Percentiles rank a stretch among this genome's conserved stretches.
These are phyloP conservation scores for Penicillium sp. DNA, from an alignment of 2,329 filamentous ascomycete species.

Conservation along the genomic window DNA sequence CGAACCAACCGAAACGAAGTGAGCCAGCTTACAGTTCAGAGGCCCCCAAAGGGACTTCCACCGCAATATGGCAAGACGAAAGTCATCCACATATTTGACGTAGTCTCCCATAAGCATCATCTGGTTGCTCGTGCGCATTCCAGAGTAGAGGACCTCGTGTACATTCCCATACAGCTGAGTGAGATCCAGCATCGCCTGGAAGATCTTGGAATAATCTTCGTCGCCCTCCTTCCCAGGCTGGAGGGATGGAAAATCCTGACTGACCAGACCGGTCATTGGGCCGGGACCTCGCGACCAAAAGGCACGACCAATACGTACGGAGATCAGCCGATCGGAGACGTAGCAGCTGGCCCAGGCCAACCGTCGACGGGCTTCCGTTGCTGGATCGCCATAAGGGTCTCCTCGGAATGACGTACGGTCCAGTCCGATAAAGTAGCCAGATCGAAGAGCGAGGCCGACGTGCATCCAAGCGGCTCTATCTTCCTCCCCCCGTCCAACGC, in stretches of 20 bases:
- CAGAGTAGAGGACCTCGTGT: constrained; percentile 70
- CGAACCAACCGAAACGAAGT: neutral
- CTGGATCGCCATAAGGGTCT: constrained; percentile 58
- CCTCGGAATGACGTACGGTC: constrained; percentile 66
- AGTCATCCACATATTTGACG: constrained; percentile 73
- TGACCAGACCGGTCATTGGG: constrained; percentile 61
- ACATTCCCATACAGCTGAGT: constrained; percentile 72
- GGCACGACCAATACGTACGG: constrained; percentile 66
- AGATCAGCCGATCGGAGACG: constrained; percentile 65
- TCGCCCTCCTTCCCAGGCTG: constrained; percentile 57
- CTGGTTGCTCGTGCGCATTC: constrained; percentile 66
- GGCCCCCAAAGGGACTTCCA: constrained; percentile 71
- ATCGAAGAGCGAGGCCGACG: constrained; percentile 65
- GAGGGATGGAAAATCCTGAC: constrained; percentile 66
- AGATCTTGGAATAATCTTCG: constrained; percentile 66
- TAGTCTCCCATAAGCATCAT: constrained; percentile 69
- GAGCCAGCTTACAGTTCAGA: constrained; percentile 53
- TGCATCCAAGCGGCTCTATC: constrained; percentile 76
- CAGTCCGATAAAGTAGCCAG: constrained; percentile 67
- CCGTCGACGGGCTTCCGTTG: constrained; percentile 60
- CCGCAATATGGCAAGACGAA: constrained; percentile 63
- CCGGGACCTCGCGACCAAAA: constrained; percentile 73
- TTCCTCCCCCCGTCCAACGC: constrained; percentile 68
- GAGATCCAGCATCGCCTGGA: constrained; percentile 68
- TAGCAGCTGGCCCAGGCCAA: constrained; percentile 69